Evolutionary conservation across 1,139 yeast species (phyloP).

Genomic region (Zygosaccharomyces sapae): DNA sequence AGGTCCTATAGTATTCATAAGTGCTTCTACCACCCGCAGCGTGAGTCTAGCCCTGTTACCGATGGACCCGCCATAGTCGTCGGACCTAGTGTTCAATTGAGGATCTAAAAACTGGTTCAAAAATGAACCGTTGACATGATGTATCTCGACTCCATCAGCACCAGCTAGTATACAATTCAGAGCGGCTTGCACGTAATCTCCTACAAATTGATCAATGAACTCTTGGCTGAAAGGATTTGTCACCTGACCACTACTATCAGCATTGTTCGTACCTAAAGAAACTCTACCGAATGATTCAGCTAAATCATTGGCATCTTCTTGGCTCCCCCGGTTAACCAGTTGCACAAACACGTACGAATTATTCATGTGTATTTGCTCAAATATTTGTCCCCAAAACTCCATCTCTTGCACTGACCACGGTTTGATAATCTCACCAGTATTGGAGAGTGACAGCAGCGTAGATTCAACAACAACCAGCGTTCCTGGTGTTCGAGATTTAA

Average conservation of each 20-base stretch:
- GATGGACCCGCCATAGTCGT: slow-evolving; percentile 43
- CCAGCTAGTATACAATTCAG: slow-evolving; percentile 38
- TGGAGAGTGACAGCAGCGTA: slow-evolving; percentile 38
- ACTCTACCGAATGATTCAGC: slow-evolving; percentile 26
- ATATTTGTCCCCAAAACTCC: slow-evolving; percentile 39
- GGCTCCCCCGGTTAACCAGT: slow-evolving; percentile 43
- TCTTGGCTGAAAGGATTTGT: slow-evolving; percentile 19
- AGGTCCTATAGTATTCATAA: slow-evolving; percentile 30
- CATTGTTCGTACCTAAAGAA: slow-evolving; percentile 26
- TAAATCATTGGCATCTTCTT: slow-evolving; percentile 29
- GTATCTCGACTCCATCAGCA: slow-evolving; percentile 41
- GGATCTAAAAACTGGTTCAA: slow-evolving; percentile 41
- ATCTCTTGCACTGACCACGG: slow-evolving; percentile 46
- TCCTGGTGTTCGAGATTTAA: slow-evolving; percentile 52
- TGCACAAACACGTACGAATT: slow-evolving; percentile 39
- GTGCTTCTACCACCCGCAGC: slow-evolving; percentile 35
- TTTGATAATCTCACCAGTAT: slow-evolving; percentile 39
- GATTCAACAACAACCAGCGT: slow-evolving; percentile 46
- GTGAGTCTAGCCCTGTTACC: slow-evolving; percentile 38
- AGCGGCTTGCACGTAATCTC: slow-evolving; percentile 30
- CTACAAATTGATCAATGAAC: slow-evolving; percentile 22
- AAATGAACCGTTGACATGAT: slow-evolving; percentile 37
- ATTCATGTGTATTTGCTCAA: slow-evolving; percentile 39
- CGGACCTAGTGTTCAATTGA: slow-evolving; percentile 39
- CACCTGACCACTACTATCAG: slow-evolving; percentile 22